Evolutionary conservation across 805 yeast genomes (phyloP).

Genomic region (Sugiyamaella boreocaroliniensis): DNA sequence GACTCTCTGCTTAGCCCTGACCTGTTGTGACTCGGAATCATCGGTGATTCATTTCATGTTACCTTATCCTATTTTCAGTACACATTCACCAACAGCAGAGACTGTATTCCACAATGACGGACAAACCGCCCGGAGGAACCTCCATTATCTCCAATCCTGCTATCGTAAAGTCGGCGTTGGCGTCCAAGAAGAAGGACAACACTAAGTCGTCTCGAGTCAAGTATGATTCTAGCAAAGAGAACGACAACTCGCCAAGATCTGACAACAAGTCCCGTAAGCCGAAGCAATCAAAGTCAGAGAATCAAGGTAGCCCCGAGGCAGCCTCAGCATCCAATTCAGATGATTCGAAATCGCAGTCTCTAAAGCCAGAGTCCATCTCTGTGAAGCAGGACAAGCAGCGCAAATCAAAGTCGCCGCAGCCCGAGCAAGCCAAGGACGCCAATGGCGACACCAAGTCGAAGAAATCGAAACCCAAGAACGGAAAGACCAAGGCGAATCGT

Average conservation of each 20-base stretch:
- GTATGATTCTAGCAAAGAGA: neutral
- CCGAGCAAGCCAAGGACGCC: neutral
- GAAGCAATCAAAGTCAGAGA: neutral
- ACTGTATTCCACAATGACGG: neutral
- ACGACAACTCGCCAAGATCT: neutral
- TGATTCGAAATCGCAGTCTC: neutral
- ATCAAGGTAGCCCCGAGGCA: neutral
- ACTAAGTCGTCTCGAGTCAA: neutral
- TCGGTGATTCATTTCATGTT: neutral
- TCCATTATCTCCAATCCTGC: conserved; percentile 21
- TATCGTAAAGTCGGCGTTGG: conserved; percentile 21
- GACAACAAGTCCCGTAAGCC: neutral
- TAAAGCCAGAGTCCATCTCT: too few species aligned
- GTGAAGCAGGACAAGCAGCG: neutral
- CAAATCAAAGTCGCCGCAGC: neutral
- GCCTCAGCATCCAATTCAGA: neutral
- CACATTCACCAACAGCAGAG: neutral
- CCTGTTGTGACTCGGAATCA: too few species aligned
- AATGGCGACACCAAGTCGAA: neutral
- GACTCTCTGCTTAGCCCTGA: too few species aligned
- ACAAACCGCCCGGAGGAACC: conserved; percentile 4
- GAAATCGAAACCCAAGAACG: neutral
- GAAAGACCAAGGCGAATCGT: neutral
- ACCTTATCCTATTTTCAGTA: neutral
- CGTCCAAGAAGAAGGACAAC: conserved; percentile 8